Conservation (phyloP, 257 asterid species). For the Galeopsis tetrahit region DNA sequence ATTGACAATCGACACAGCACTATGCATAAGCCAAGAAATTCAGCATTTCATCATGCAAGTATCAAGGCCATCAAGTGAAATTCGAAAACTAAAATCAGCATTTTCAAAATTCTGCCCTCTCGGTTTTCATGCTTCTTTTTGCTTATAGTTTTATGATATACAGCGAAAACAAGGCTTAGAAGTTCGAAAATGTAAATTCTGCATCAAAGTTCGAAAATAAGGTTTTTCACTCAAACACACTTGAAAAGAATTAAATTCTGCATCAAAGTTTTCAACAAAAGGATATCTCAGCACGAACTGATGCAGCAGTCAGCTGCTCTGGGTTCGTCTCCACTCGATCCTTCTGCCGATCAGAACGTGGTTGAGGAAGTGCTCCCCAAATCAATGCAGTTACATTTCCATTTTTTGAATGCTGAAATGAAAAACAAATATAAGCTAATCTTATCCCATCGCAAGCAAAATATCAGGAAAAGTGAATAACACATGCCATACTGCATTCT, state of each 20-base stretch:
- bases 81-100: neutral
- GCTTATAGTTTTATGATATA: neutral
- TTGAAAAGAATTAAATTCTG: neutral
- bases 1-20: constrained; percentile 11
- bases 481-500: neutral
- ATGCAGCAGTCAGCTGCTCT: constrained; percentile 98
- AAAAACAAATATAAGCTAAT: constrained; percentile 29
- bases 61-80: neutral
- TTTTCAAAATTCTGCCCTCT: neutral
- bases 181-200: neutral
- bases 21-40: neutral
- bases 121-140: constrained; percentile 13
- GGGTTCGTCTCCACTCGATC: constrained; percentile 99
- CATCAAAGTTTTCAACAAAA: constrained; percentile 34
- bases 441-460: neutral
- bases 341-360: constrained; percentile 92
- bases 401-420: constrained; percentile 67
- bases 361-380: constrained; percentile 99
- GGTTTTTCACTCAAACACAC: neutral
- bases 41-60: neutral
- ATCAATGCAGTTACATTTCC: constrained; percentile 80
- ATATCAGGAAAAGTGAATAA: neutral
- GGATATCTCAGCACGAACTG: constrained; percentile 98
- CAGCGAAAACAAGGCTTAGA: neutral
- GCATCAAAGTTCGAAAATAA: neutral